These are phyloP conservation scores for Yamadazyma kanchanaburiensis DNA, from an alignment of 1,139 yeast genomes.

Conservation along the genomic window DNA sequence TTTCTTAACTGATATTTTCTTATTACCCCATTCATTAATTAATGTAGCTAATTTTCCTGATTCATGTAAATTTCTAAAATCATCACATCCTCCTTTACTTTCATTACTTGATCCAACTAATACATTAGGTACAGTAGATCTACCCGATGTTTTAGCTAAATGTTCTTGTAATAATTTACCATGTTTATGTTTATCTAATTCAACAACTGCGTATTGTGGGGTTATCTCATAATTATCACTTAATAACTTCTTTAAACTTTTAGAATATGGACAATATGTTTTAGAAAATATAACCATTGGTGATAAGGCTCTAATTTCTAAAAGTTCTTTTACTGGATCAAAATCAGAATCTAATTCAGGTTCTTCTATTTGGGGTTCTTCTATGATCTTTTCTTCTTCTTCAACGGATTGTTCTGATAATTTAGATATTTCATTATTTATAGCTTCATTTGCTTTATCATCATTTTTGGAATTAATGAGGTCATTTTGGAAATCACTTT, in stretches of 20 bases:
- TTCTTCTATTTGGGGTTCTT: slow-evolving; percentile 1
- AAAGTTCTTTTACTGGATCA: slow-evolving; percentile 60
- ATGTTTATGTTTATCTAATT: slow-evolving; percentile 73
- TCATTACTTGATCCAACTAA: slow-evolving; percentile 50
- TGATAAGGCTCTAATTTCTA: slow-evolving; percentile 53
- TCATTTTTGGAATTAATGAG: slow-evolving; percentile 33
- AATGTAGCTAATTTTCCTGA: slow-evolving; percentile 47
- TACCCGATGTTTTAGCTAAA: slow-evolving; percentile 53
- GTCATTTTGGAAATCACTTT: slow-evolving; percentile 8
- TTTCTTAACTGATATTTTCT: slow-evolving; percentile 49
- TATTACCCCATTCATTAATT: slow-evolving; percentile 64
- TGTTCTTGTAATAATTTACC: slow-evolving; percentile 62
- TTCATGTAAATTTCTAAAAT: slow-evolving; percentile 60
- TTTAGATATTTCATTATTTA: slow-evolving; percentile 36
- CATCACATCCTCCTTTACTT: slow-evolving; percentile 80
- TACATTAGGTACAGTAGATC: slow-evolving; percentile 72
- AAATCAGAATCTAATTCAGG: slow-evolving; percentile 23
- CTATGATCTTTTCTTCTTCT: slow-evolving; percentile 3
- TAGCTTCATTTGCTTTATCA: slow-evolving; percentile 37
- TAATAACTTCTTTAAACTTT: slow-evolving; percentile 63
- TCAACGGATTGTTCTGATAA: slow-evolving; percentile 12
- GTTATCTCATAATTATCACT: slow-evolving; percentile 61
- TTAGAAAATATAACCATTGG: slow-evolving; percentile 76
- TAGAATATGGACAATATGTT: slow-evolving; percentile 73
- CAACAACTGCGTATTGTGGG: slow-evolving; percentile 74